Evolutionary conservation across 768 basidiomycete species (phyloP).

Genomic region (Boletus insuetus): DNA sequence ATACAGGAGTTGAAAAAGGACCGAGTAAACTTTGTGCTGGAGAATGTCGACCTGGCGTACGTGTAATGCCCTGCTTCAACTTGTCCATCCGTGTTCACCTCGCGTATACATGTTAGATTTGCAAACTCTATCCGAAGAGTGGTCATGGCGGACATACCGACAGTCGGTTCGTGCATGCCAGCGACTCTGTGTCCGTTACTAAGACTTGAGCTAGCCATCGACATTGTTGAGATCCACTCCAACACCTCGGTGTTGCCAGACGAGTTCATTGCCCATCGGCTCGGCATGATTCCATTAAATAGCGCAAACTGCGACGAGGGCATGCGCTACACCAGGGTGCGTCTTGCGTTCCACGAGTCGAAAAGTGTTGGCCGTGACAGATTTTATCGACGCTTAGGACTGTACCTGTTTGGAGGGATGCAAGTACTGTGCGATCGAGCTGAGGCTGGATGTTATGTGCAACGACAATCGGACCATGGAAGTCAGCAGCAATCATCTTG

Average conservation of each 20-base stretch:
- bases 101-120: slow-evolving; percentile 51
- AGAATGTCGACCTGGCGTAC: slow-evolving; percentile 95
- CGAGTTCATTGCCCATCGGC: slow-evolving; percentile 94
- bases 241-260: slow-evolving; percentile 95
- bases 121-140: slow-evolving; percentile 93
- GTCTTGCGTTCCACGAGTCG: slow-evolving; percentile 22
- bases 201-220: slow-evolving; percentile 65
- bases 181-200: not conserved
- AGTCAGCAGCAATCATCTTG: slow-evolving; percentile 83
- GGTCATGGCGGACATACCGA: slow-evolving; percentile 96
- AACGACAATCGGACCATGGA: slow-evolving; percentile 73
- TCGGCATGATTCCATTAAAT: slow-evolving; percentile 90
- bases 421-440: slow-evolving; percentile 78
- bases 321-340: slow-evolving; percentile 73
- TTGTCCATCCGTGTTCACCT: slow-evolving; percentile 4
- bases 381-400: slow-evolving; percentile 54
- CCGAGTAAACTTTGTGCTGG: slow-evolving; percentile 85
- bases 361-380: not conserved
- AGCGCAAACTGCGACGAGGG: slow-evolving; percentile 88
- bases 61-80: slow-evolving; percentile 28
- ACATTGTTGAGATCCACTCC: slow-evolving; percentile 88
- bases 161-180: slow-evolving; percentile 66
- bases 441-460: slow-evolving; percentile 77
- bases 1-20: slow-evolving; percentile 86
- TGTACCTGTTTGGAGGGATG: slow-evolving; percentile 87